Evolutionary conservation across 108 stramenopile species (phyloP), one percentile per base, ranked within the genome.

Genomic region (Conticribra weissflogii): DNA sequence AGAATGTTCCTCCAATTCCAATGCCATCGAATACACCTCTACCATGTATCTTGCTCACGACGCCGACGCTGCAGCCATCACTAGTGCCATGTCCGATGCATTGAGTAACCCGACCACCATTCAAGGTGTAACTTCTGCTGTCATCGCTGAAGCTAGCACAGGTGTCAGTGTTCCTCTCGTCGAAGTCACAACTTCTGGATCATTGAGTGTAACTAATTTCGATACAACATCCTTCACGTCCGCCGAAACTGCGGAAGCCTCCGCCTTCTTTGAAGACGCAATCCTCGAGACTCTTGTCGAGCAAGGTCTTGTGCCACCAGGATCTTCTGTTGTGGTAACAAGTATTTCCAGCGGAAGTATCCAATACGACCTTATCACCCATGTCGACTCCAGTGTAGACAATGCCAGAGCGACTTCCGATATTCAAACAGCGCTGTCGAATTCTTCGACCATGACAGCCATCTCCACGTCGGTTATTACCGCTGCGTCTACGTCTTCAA

Each of bases 201-300:
- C n/a, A n/a, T n/a, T n/a, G n/a, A n/a, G n/a, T n/a, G n/a, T n/a
- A n/a, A n/a, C n/a, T n/a, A n/a, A n/a, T n/a, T n/a, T n/a, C n/a
- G n/a, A n/a, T n/a, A n/a, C n/a, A n/a, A n/a, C n/a, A n/a, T n/a
- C n/a, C n/a, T 41, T 12, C 36, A 41, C 36, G 12, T 12, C 5
- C 5, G 36, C 67, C 5, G n/a, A 57, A 47, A n/a, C 5, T 44
- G 22, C 33, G 0, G 67, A 68, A 18, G 46, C 46, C 19, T 36
- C 54, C 2, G 14, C 33, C 14, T 68, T 32, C 55, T 68, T 58
- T 58, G 46, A 68, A 48, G 29, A 41, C 22, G 55, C 67, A 29
- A 50, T 63, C 17, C 30, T 23, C 18, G 17, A 31, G 2, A 30
- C 48, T 9, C 48, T 51, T 1, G 30, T n/a, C 28, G 2, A 27